Evolutionary conservation across 1,139 yeast species (phyloP).

Genomic region (Blastobotrys serpentis): DNA sequence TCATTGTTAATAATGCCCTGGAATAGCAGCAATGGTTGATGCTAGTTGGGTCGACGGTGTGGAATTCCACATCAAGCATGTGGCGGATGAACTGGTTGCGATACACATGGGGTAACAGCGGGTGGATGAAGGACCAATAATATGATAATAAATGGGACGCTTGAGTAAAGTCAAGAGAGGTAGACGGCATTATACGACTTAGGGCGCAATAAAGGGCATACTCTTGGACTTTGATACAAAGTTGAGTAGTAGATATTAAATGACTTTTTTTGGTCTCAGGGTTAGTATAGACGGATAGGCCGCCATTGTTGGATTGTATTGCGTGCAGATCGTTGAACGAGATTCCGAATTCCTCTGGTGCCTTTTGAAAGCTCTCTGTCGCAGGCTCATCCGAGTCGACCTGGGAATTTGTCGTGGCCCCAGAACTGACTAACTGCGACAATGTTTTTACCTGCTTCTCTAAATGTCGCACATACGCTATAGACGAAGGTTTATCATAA

Average conservation of each 20-base stretch:
- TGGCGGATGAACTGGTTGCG: constrained; percentile 14
- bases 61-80: constrained; percentile 13
- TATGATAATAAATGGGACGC: constrained; percentile 14
- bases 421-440: background rate
- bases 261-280: constrained; percentile 6
- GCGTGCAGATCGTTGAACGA: background rate
- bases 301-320: background rate
- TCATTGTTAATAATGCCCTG: constrained; percentile 14
- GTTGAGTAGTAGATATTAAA: constrained; percentile 4
- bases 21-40: constrained; percentile 12
- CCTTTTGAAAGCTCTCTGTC: background rate
- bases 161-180: constrained; percentile 5
- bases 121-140: constrained; percentile 17
- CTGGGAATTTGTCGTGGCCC: background rate
- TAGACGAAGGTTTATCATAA: constrained; percentile 17
- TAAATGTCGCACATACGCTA: constrained; percentile 18
- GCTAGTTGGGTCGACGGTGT: background rate
- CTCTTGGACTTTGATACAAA: constrained; percentile 11
- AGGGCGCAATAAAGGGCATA: constrained; percentile 15
- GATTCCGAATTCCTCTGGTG: constrained; percentile 2
- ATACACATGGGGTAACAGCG: constrained; percentile 15
- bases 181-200: background rate
- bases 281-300: background rate
- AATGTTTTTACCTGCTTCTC: constrained; percentile 16
- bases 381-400: background rate